Evolutionary conservation across 1,284 basidiomycete species (phyloP).

Genomic region (Leucoagaricus sp.): DNA sequence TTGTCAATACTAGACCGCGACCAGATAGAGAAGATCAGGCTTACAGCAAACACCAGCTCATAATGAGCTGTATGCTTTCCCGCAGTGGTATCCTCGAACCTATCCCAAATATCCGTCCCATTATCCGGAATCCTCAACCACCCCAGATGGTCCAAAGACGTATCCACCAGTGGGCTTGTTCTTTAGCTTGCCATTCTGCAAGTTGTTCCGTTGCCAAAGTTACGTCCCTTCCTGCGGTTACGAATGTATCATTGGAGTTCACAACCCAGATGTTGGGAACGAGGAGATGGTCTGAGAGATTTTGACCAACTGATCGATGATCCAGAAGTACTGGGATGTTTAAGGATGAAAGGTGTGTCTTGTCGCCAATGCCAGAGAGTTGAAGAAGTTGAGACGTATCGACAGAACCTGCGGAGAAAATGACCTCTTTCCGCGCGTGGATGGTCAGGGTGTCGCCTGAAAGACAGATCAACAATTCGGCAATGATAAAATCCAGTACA

Average conservation of each 20-base stretch:
- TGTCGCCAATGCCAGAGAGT: conserved; percentile 27
- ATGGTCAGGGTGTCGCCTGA: conserved; percentile 3
- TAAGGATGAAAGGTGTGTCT: conserved; percentile 12
- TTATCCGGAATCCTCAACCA: conserved; percentile 21
- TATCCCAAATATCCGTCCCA: conserved; percentile 17
- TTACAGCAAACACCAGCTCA: conserved; percentile 22
- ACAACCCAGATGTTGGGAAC: conserved; percentile 15
- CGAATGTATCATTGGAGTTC: conserved; percentile 9
- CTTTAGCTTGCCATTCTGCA: conserved; percentile 17
- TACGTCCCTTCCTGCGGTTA: background rate
- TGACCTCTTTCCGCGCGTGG: conserved; percentile 24
- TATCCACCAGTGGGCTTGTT: conserved; percentile 14
- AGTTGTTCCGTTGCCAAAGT: background rate
- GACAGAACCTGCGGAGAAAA: conserved; percentile 26
- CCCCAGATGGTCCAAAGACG: conserved; percentile 12
- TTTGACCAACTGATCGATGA: conserved; percentile 25
- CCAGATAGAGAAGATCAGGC: background rate
- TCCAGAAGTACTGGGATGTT: conserved; percentile 21
- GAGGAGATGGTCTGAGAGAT: conserved; percentile 25
- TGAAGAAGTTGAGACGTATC: conserved; percentile 26
- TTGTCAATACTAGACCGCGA: background rate
- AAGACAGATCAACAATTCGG: too few relatives aligned
- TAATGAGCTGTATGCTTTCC: conserved; percentile 24
- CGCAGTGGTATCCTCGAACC: conserved; percentile 21
- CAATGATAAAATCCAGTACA: too few relatives aligned